Percentiles rank a stretch among this genome's conserved stretches.
Conservation (phyloP, 208 protist genomes). For the Porcisia deanei region DNA sequence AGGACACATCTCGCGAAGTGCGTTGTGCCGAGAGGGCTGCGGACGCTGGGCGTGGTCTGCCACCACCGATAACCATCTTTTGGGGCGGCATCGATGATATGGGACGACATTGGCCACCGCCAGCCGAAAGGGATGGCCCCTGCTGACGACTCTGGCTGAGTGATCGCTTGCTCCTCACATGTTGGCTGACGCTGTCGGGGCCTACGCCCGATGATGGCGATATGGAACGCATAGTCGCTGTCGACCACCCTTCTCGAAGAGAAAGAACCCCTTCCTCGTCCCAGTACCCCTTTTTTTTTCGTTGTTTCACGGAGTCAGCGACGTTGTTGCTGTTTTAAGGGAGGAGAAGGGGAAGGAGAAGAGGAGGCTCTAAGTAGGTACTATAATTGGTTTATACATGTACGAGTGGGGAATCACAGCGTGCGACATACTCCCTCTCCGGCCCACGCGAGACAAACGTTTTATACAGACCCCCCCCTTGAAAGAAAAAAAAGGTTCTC, state of each 20-base stretch:
- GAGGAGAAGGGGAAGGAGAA: no score
- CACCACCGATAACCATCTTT: not conserved
- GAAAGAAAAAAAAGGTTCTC: no score
- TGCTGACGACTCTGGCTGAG: not conserved
- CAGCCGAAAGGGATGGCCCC: no score
- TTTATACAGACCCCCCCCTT: no score
- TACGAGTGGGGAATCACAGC: no score
- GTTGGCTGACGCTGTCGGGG: conserved; percentile 15
- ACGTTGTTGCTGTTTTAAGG: no score
- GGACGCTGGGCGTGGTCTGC: not conserved
- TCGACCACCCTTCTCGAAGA: not conserved
- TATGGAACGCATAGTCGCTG: not conserved
- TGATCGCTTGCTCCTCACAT: conserved; percentile 2
- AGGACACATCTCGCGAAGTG: conserved; percentile 31
- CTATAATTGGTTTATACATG: no score
- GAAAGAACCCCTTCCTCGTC: not conserved
- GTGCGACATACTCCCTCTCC: no score
- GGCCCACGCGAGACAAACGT: no score
- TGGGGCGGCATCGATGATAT: not conserved
- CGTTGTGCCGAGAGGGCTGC: not conserved
- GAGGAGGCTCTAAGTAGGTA: no score
- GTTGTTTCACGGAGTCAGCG: no score
- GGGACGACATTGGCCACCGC: not conserved
- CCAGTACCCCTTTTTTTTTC: not conserved
- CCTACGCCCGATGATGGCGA: not conserved